A percentile compares a stretch with the other conserved stretches of the same genome.
These are phyloP conservation scores for Phlyctochytrium arcticum DNA, from an alignment of 192 early-diverging fungal species.

Conservation along the genomic window DNA sequence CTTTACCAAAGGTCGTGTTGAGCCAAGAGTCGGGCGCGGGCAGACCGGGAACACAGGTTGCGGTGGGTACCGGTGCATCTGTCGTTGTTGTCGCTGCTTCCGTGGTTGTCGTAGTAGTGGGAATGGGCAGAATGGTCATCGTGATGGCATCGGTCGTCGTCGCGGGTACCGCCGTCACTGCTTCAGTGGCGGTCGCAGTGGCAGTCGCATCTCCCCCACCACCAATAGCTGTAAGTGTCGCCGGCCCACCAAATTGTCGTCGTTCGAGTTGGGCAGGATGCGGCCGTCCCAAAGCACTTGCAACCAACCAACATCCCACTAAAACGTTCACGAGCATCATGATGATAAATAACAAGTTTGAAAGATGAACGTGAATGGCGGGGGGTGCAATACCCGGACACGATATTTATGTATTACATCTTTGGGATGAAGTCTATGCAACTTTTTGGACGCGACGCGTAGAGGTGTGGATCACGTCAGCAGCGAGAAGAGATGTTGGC, in stretches of 20 bases:
- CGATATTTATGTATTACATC: no score
- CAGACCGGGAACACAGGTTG: background rate
- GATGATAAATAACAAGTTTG: no score
- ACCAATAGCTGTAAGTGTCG: background rate
- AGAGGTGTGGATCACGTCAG: no score
- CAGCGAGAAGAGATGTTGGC: no score
- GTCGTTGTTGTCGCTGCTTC: background rate
- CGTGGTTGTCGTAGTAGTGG: background rate
- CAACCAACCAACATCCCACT: no score
- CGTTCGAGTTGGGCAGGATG: background rate
- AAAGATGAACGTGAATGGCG: no score
- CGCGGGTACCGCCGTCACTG: background rate
- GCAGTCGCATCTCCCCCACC: background rate
- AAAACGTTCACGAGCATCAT: no score
- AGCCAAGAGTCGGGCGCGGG: constrained; percentile 4
- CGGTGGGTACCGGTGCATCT: background rate
- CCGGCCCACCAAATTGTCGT: background rate
- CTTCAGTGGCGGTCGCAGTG: background rate
- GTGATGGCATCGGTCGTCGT: background rate
- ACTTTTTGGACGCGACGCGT: no score
- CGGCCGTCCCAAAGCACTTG: no score
- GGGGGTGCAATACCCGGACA: no score
- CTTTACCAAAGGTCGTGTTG: background rate
- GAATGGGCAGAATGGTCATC: background rate
- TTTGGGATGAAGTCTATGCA: no score